Percentiles rank a stretch among this genome's conserved stretches.
phyloP scores from a whole-genome alignment of 164 flowering plant species.

The Vitis riparia region DNA sequence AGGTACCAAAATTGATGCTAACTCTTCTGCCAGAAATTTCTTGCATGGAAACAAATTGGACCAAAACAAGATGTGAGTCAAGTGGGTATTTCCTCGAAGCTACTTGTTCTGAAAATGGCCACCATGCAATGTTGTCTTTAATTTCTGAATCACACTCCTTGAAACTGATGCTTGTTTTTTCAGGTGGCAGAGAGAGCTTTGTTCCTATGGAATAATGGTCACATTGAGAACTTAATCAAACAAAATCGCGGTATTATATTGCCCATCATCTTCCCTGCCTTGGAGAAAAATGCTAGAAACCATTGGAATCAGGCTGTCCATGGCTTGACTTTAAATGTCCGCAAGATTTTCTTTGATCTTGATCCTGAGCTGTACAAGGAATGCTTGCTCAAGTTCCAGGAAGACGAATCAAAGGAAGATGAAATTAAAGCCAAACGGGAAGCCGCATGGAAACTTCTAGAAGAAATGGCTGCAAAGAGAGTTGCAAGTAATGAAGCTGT shows the following conservation, averaged over 20 bases:
- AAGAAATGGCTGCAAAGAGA: slow-evolving; percentile 57
- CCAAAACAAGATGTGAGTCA: too few relatives aligned
- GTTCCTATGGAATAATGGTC: slow-evolving; percentile 77
- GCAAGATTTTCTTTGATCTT: slow-evolving; percentile 65
- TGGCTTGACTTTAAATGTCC: slow-evolving; percentile 63
- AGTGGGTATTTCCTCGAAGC: too few relatives aligned
- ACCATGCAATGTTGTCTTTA: background rate
- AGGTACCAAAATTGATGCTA: too few relatives aligned
- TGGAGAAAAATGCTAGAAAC: slow-evolving; percentile 61
- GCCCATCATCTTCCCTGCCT: slow-evolving; percentile 73
- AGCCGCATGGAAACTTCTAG: slow-evolving; percentile 64
- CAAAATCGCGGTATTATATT: slow-evolving; percentile 62
- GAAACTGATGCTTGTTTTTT: slow-evolving; percentile 7
- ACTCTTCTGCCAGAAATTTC: too few relatives aligned
- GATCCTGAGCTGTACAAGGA: slow-evolving; percentile 70
- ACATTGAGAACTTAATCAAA: slow-evolving; percentile 60
- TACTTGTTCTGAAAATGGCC: background rate
- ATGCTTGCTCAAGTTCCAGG: slow-evolving; percentile 59
- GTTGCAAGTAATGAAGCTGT: slow-evolving; percentile 46
- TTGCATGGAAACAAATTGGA: too few relatives aligned
- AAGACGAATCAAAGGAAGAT: slow-evolving; percentile 51
- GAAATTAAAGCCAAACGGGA: slow-evolving; percentile 55
- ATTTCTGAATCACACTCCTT: background rate
- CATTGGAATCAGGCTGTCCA: slow-evolving; percentile 87
- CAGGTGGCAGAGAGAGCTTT: slow-evolving; percentile 82